A percentile compares a stretch with the other conserved stretches of the same genome.
These are phyloP conservation scores for Lachancea nothofagi DNA, from an alignment of 805 yeast genomes.

Conservation along the genomic window DNA sequence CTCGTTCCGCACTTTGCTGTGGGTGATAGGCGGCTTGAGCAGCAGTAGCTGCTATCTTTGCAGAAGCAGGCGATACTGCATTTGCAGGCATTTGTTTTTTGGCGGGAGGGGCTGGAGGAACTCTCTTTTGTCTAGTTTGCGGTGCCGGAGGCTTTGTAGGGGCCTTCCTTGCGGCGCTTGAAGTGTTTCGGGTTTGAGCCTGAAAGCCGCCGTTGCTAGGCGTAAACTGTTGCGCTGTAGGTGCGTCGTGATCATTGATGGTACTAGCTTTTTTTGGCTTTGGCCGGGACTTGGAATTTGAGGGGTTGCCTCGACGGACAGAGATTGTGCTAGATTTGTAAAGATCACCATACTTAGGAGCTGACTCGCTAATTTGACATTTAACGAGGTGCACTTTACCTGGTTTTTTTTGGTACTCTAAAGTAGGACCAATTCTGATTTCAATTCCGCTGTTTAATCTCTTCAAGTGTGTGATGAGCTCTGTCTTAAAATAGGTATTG, in stretches of 20 bases:
- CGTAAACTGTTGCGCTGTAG: not conserved
- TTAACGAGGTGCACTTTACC: conserved; percentile 73
- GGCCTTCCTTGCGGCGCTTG: not conserved
- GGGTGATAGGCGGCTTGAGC: conserved; percentile 35
- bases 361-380: conserved; percentile 54
- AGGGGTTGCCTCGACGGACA: conserved; percentile 75
- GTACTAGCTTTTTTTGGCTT: conserved; percentile 58
- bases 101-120: conserved; percentile 18
- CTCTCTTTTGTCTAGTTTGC: conserved; percentile 11
- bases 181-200: not conserved
- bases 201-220: not conserved
- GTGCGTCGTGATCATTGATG: conserved; percentile 8
- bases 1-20: conserved; percentile 14
- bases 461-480: conserved; percentile 69
- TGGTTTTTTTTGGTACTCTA: conserved; percentile 86
- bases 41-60: conserved; percentile 38
- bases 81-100: conserved; percentile 20
- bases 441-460: conserved; percentile 51
- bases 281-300: conserved; percentile 60
- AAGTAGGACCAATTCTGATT: conserved; percentile 62
- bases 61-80: conserved; percentile 23
- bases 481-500: conserved; percentile 83
- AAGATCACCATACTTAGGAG: conserved; percentile 60
- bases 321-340: conserved; percentile 87
- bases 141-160: conserved; percentile 20